Evolutionary conservation across 139 green algal genomes (phyloP).

Genomic region (Pseudopediastrum boryanum): DNA sequence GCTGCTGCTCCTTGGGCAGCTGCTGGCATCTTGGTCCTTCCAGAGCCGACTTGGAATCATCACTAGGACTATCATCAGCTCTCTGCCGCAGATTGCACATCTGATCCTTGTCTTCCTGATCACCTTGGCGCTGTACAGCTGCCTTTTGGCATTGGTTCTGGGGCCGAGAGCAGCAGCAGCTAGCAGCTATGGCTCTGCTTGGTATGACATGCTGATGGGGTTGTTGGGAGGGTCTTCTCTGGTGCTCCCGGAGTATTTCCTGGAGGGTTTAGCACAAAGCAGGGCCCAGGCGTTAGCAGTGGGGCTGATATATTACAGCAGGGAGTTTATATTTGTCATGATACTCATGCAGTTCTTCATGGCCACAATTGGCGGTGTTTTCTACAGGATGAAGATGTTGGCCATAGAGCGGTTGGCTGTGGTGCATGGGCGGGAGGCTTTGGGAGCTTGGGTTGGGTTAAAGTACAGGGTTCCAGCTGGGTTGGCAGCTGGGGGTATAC

Average conservation of each 20-base stretch:
- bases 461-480: too few species aligned
- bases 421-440: too few species aligned
- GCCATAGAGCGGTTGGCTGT: too few species aligned
- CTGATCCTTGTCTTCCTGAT: constrained; percentile 35
- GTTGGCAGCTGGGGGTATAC: too few species aligned
- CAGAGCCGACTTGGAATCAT: constrained; percentile 52
- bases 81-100: constrained; percentile 35
- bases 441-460: too few species aligned
- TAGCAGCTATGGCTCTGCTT: neutral
- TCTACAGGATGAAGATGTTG: too few species aligned
- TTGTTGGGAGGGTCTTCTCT: constrained; percentile 34
- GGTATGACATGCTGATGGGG: constrained; percentile 7
- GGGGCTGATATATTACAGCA: constrained; percentile 1
- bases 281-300: neutral
- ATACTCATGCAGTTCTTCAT: constrained; percentile 48
- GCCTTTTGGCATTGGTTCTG: constrained; percentile 18
- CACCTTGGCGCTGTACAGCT: constrained; percentile 29
- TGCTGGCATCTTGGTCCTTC: constrained; percentile 43
- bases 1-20: constrained; percentile 42
- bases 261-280: neutral
- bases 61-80: constrained; percentile 35
- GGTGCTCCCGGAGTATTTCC: neutral
- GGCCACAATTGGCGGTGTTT: constrained; percentile 15
- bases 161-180: neutral
- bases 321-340: constrained; percentile 35